phyloP scores from a whole-genome alignment of 2,329 filamentous ascomycete genomes.

The Paraphaeosphaeria sporulosa region DNA sequence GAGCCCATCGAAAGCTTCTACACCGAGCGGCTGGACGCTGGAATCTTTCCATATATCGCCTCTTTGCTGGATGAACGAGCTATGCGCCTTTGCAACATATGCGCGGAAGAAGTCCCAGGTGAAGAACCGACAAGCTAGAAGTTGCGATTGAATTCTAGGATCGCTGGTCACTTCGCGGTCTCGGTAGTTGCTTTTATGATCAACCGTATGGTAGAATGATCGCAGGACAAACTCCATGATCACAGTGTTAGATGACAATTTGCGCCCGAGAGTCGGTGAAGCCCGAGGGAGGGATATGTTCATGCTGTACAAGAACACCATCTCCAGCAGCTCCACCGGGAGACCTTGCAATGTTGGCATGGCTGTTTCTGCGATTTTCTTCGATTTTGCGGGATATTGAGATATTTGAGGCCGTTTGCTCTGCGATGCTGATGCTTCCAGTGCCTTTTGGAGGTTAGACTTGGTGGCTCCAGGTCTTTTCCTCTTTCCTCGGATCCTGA shows the following conservation, averaged over 20 bases:
- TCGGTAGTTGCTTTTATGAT: conserved; percentile 36
- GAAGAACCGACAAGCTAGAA: conserved; percentile 46
- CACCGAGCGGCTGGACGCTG: conserved; percentile 34
- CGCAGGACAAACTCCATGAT: conserved; percentile 42
- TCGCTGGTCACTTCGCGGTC: conserved; percentile 31
- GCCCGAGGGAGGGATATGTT: conserved; percentile 43
- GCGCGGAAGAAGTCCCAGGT: conserved; percentile 45
- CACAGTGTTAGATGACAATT: conserved; percentile 38
- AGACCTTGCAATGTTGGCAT: conserved; percentile 46
- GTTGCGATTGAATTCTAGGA: conserved; percentile 33
- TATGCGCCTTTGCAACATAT: conserved; percentile 42
- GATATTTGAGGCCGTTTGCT: conserved; percentile 18
- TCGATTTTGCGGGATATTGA: conserved; percentile 23
- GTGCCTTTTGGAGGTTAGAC: conserved; percentile 11
- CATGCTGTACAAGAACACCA: conserved; percentile 47
- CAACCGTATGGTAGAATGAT: conserved; percentile 43
- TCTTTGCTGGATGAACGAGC: conserved; percentile 34
- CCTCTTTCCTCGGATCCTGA: conserved; percentile 44
- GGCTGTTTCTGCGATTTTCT: conserved; percentile 25
- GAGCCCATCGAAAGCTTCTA: conserved; percentile 34
- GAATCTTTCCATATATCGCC: conserved; percentile 43
- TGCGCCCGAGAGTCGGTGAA: conserved; percentile 40
- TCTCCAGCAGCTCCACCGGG: conserved; percentile 45
- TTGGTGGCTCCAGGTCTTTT: conserved; percentile 20
- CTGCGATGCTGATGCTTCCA: conserved; percentile 17